Conservation (phyloP, 257 asterid species). For the Solanum gandarillasii region DNA sequence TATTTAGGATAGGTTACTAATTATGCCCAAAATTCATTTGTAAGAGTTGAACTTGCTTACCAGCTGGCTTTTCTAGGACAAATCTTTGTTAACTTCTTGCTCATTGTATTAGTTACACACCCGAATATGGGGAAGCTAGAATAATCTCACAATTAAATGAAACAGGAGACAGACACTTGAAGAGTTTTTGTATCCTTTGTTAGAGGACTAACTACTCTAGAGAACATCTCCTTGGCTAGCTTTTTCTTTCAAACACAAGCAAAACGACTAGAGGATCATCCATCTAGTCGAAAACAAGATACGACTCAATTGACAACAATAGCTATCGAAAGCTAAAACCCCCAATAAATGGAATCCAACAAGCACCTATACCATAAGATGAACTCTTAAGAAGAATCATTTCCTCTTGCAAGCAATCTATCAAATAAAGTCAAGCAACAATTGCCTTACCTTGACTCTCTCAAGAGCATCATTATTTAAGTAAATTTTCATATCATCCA, state of each 20-base stretch:
- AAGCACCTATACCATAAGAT: not conserved
- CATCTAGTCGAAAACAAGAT: not conserved
- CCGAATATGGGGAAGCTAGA: not conserved
- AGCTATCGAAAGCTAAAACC: not conserved
- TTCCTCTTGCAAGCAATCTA: not conserved
- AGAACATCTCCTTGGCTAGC: not conserved
- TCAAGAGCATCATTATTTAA: not conserved
- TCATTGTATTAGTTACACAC: not conserved
- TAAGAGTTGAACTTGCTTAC: not conserved
- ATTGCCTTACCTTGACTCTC: not conserved
- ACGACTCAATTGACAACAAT: not conserved
- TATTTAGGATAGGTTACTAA: not conserved
- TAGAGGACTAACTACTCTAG: not conserved
- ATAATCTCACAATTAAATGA: not conserved
- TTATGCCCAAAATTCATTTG: not conserved
- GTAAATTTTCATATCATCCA: not conserved
- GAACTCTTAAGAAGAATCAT: not conserved
- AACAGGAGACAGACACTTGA: not conserved
- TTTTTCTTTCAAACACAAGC: not conserved
- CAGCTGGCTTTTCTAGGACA: not conserved
- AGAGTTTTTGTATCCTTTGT: not conserved
- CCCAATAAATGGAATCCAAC: not conserved
- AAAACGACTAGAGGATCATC: not conserved
- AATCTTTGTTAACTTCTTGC: not conserved
- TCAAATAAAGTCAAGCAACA: not conserved